Percentiles rank a stretch among this genome's conserved stretches.
Conservation (phyloP, 306 rosid species). For the Fragaria iinumae region DNA sequence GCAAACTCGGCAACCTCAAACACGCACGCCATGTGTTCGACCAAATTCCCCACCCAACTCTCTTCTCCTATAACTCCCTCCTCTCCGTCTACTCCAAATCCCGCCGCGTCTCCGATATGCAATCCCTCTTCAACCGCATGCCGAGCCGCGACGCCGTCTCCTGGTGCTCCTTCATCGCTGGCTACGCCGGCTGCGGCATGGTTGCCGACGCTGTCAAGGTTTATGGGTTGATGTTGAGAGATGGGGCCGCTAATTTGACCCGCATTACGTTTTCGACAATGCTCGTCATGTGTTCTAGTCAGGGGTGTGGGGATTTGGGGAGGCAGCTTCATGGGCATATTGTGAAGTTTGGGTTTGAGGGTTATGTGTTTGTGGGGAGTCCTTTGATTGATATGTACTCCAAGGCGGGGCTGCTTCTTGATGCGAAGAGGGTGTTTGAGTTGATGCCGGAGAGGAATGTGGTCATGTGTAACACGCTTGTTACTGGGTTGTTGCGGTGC, state of each 20-base stretch:
- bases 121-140: constrained; percentile 47
- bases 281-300: constrained; percentile 64
- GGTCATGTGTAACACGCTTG: constrained; percentile 72
- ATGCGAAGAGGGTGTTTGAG: constrained; percentile 59
- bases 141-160: constrained; percentile 62
- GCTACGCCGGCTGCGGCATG: constrained; percentile 44
- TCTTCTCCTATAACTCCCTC: constrained; percentile 70
- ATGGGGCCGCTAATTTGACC: constrained; percentile 45
- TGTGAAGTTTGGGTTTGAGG: constrained; percentile 66
- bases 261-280: constrained; percentile 67
- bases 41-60: constrained; percentile 52
- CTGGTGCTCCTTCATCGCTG: constrained; percentile 71
- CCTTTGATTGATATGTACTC: constrained; percentile 87
- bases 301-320: constrained; percentile 54
- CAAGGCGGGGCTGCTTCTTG: constrained; percentile 49
- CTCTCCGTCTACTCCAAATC: constrained; percentile 59
- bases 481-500: constrained; percentile 60
- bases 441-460: constrained; percentile 59
- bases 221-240: constrained; percentile 58
- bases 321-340: constrained; percentile 75
- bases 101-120: constrained; percentile 53
- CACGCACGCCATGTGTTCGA: constrained; percentile 71
- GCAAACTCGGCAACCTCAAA: constrained; percentile 38
- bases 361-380: constrained; percentile 70
- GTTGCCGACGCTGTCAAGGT: constrained; percentile 49